Evolutionary conservation across 345 rosid genomes (phyloP).

Genomic region (Pistacia integerrima): DNA sequence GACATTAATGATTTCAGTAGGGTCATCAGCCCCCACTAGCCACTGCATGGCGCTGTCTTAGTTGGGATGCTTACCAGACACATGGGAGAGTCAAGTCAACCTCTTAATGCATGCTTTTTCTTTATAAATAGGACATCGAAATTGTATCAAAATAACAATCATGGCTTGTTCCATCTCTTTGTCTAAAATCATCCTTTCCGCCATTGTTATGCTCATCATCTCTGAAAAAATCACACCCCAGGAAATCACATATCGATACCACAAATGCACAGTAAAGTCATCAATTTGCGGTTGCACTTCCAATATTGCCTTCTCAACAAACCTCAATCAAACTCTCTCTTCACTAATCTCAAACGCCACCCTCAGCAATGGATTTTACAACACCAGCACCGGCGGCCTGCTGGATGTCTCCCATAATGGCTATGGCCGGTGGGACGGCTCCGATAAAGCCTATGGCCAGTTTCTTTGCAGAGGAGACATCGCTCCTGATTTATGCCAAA

Average conservation of each 20-base stretch:
- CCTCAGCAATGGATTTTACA: conserved; percentile 12
- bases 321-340: conserved; percentile 25
- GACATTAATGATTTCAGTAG: too few species aligned
- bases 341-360: conserved; percentile 9
- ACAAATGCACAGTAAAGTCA: neutral
- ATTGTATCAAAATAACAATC: too few species aligned
- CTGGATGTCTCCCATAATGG: neutral
- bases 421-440: too few species aligned
- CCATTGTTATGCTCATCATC: neutral
- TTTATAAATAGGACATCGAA: too few species aligned
- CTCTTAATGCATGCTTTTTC: too few species aligned
- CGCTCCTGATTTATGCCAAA: neutral
- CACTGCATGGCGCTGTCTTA: too few species aligned
- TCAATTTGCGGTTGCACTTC: neutral
- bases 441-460: conserved; percentile 9
- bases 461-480: conserved; percentile 28
- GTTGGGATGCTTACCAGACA: too few species aligned
- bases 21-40: too few species aligned
- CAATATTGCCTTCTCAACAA: conserved; percentile 17
- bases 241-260: neutral
- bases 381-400: neutral
- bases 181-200: too few species aligned
- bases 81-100: too few species aligned
- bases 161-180: too few species aligned
- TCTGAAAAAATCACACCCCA: neutral